phyloP scores from a whole-genome alignment of 495 filamentous ascomycete species.

The Penicillium steckii region DNA sequence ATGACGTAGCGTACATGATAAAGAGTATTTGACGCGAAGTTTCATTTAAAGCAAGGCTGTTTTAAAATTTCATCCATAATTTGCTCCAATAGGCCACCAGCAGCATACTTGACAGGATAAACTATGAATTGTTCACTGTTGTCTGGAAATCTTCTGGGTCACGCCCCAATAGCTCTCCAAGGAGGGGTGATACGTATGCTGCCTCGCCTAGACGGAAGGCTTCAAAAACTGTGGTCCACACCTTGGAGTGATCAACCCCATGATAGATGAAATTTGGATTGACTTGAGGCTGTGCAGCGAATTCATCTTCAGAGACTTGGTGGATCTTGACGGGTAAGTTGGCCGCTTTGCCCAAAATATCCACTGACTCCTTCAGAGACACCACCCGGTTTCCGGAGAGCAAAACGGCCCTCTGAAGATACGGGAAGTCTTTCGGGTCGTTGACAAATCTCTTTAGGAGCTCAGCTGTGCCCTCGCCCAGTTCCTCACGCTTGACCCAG shows the following conservation, averaged over 20 bases:
- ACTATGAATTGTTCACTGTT: no score
- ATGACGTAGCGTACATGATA: no score
- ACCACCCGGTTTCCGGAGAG: slow-evolving; percentile 34
- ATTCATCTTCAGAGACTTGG: slow-evolving; percentile 40
- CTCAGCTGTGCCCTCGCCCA: slow-evolving; percentile 43
- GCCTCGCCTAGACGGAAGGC: slow-evolving; percentile 39
- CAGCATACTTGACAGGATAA: no score
- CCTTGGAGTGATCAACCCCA: slow-evolving; percentile 14
- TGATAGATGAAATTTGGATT: slow-evolving; percentile 21
- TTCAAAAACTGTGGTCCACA: slow-evolving; percentile 35
- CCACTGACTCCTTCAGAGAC: slow-evolving; percentile 36
- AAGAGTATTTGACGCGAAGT: no score
- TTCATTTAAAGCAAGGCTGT: no score
- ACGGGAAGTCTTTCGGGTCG: slow-evolving; percentile 17
- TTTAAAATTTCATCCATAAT: no score
- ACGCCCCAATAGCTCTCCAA: slow-evolving; percentile 33
- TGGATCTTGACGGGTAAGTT: slow-evolving; percentile 27
- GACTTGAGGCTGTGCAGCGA: slow-evolving; percentile 28
- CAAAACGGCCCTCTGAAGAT: slow-evolving; percentile 28
- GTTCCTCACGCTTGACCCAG: slow-evolving; percentile 45
- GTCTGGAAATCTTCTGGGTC: slow-evolving; percentile 30
- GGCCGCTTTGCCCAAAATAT: slow-evolving; percentile 24
- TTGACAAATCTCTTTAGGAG: slow-evolving; percentile 29
- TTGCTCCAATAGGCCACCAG: no score
- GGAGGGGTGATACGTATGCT: slow-evolving; percentile 23